Percentiles rank a stretch among this genome's conserved stretches.
phyloP scores from a whole-genome alignment of 345 rosid genomes.

The Dovyalis caffra region DNA sequence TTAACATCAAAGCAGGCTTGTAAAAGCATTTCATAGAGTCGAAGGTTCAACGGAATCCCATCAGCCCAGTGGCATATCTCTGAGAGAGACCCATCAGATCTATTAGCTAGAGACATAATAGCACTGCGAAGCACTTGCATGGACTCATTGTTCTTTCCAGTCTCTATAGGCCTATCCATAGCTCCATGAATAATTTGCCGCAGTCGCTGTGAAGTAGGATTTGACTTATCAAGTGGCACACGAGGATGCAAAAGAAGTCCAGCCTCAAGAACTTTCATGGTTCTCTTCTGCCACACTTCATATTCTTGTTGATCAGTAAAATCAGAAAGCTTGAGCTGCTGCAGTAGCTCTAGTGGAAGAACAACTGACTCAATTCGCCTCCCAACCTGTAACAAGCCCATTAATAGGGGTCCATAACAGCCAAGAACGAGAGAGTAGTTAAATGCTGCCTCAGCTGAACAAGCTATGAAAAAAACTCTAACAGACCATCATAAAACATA shows the following conservation, averaged over 20 bases:
- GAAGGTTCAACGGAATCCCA: slow-evolving; percentile 83
- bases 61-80: slow-evolving; percentile 98
- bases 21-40: slow-evolving; percentile 80
- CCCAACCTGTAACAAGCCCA: slow-evolving; percentile 59
- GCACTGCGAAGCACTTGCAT: slow-evolving; percentile 93
- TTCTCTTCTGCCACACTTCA: slow-evolving; percentile 85
- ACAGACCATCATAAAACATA: neutral
- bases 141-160: slow-evolving; percentile 88
- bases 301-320: slow-evolving; percentile 83
- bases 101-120: slow-evolving; percentile 72
- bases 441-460: neutral
- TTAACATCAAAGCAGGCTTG: slow-evolving; percentile 81
- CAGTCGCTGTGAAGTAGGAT: slow-evolving; percentile 59
- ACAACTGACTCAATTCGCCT: slow-evolving; percentile 82
- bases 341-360: slow-evolving; percentile 86
- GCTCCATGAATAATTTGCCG: slow-evolving; percentile 74
- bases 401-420: neutral
- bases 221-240: slow-evolving; percentile 70
- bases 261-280: slow-evolving; percentile 78
- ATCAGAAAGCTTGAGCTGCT: slow-evolving; percentile 88
- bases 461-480: neutral
- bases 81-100: slow-evolving; percentile 75
- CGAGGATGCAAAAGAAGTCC: slow-evolving; percentile 88
- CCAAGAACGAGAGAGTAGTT: neutral
- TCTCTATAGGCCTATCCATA: slow-evolving; percentile 71